Evolutionary conservation across 78 protist species (phyloP).

Genomic region (Protostelium mycophagum): DNA sequence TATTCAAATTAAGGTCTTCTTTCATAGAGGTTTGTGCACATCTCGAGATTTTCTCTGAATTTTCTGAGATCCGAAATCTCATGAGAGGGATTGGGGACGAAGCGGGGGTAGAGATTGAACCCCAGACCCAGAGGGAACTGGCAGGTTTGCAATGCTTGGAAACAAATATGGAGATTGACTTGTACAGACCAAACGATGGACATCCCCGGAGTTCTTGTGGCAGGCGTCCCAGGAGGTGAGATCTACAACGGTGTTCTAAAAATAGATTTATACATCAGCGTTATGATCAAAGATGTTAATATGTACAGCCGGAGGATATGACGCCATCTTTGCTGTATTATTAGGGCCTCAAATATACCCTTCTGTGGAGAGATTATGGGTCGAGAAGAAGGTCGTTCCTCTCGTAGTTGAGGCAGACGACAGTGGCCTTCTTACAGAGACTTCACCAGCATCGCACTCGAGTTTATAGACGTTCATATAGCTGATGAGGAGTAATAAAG

Average conservation of each 20-base stretch:
- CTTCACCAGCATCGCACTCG: too few relatives aligned
- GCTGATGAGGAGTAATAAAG: too few relatives aligned
- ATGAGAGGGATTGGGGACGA: slow-evolving; percentile 47
- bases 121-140: slow-evolving; percentile 58
- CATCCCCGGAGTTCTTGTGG: slow-evolving; percentile 47
- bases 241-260: slow-evolving; percentile 54
- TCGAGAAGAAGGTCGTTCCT: slow-evolving; percentile 29
- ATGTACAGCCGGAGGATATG: slow-evolving; percentile 70
- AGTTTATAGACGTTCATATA: too few relatives aligned
- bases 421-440: slow-evolving; percentile 23
- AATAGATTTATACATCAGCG: too few relatives aligned
- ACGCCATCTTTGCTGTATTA: slow-evolving; percentile 71
- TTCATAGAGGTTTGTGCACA: not conserved
- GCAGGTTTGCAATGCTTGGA: not conserved
- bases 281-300: not conserved
- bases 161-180: not conserved
- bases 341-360: not conserved
- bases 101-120: slow-evolving; percentile 72
- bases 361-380: slow-evolving; percentile 24
- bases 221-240: slow-evolving; percentile 80
- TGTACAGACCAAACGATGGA: slow-evolving; percentile 30
- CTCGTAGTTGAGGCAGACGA: slow-evolving; percentile 30
- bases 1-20: not conserved
- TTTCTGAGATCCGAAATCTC: slow-evolving; percentile 19
- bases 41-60: not conserved